Conservation (phyloP, 495 filamentous ascomycete genomes). For the Pyrenula massariospora region DNA sequence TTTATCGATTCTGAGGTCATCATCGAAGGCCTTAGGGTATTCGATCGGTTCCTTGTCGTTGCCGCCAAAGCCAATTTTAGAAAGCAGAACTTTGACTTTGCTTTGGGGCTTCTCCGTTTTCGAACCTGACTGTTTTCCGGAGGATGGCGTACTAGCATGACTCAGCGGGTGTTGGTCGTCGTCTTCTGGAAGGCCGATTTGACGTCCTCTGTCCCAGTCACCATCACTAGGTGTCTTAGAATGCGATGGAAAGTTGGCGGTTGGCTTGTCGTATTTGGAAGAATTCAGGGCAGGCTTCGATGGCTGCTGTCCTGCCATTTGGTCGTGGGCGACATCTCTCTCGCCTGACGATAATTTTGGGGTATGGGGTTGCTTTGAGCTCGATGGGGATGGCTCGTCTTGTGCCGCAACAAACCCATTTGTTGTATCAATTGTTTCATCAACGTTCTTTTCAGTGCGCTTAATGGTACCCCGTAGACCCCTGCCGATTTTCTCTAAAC, state of each 20-base stretch:
- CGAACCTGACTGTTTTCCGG: conserved; percentile 8
- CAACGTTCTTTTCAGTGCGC: neutral
- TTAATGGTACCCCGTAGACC: neutral
- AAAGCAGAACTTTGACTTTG: conserved; percentile 4
- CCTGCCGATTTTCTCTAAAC: conserved; percentile 35
- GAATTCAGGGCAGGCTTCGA: neutral
- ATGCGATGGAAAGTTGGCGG: neutral
- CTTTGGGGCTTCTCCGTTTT: conserved; percentile 11
- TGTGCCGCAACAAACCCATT: neutral
- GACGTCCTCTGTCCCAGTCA: conserved; percentile 4
- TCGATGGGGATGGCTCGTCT: neutral
- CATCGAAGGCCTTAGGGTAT: conserved; percentile 62
- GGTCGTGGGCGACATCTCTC: neutral
- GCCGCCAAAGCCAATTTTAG: conserved; percentile 13
- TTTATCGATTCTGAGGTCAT: conserved; percentile 48
- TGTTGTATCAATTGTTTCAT: neutral
- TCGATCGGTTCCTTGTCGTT: conserved; percentile 34
- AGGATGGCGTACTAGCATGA: conserved; percentile 6
- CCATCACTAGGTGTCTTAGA: neutral
- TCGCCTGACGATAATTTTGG: neutral
- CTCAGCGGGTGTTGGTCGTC: conserved; percentile 31
- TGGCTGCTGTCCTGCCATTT: neutral
- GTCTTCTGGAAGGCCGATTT: conserved; percentile 7
- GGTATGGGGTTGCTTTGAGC: neutral
- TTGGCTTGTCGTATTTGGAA: neutral